Conservation (phyloP, 768 basidiomycete genomes). For the Kwoniella dejecticola region DNA sequence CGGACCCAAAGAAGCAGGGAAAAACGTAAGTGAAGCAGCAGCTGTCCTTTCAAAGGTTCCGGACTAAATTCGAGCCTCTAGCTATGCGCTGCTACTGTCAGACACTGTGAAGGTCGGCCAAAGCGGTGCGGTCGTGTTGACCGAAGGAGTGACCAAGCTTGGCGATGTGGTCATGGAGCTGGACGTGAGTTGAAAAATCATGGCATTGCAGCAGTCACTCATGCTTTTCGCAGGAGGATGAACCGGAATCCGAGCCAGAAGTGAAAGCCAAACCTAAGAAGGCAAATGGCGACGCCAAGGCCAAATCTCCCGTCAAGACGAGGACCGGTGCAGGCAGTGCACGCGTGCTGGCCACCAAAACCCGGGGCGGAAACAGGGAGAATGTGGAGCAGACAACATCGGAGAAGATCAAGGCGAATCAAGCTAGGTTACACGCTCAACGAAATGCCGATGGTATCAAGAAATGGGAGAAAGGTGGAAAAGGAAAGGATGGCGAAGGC, state of each 20-base stretch:
- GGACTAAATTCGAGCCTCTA: no score
- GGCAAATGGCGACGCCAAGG: slow-evolving; percentile 62
- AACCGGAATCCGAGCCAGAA: slow-evolving; percentile 42
- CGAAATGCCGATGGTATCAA: slow-evolving; percentile 78
- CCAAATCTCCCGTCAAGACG: slow-evolving; percentile 45
- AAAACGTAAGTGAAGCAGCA: slow-evolving; percentile 64
- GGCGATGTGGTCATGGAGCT: slow-evolving; percentile 71
- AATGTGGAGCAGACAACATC: slow-evolving; percentile 76
- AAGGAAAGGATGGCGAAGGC: slow-evolving; percentile 72
- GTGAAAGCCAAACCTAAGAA: slow-evolving; percentile 62
- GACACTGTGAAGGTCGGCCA: slow-evolving; percentile 82
- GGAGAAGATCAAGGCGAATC: slow-evolving; percentile 83
- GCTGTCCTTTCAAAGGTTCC: slow-evolving; percentile 1
- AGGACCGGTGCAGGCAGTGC: slow-evolving; percentile 62
- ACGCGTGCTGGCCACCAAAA: slow-evolving; percentile 87
- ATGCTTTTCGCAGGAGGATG: slow-evolving; percentile 53
- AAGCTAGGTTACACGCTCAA: slow-evolving; percentile 73
- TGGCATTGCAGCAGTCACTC: not conserved
- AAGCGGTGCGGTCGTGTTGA: slow-evolving; percentile 64
- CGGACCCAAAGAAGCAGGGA: slow-evolving; percentile 65
- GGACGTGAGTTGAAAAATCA: slow-evolving; percentile 25
- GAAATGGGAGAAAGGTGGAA: slow-evolving; percentile 79
- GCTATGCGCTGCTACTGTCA: slow-evolving; percentile 82
- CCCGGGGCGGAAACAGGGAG: slow-evolving; percentile 74
- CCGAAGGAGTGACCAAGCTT: slow-evolving; percentile 77